Evolutionary conservation across 2,329 filamentous ascomycete genomes (phyloP).

Genomic region (Colletotrichum truncatum): DNA sequence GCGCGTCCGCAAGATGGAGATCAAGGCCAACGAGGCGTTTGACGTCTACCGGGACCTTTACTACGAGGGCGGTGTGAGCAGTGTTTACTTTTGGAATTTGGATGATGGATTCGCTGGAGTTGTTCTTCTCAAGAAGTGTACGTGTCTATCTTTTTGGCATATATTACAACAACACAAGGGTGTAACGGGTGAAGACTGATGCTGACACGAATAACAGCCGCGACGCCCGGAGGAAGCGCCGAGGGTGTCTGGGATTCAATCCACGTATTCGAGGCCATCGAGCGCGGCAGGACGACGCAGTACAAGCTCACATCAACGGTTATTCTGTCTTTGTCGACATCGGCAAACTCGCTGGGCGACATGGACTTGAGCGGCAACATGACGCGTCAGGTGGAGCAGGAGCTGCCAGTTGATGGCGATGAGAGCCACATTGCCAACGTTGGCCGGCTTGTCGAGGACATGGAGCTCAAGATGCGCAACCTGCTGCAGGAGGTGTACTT

Average conservation of each 20-base stretch:
- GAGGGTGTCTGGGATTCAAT: constrained; percentile 97
- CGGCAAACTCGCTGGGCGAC: constrained; percentile 70
- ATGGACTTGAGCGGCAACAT: constrained; percentile 97
- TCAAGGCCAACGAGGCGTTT: constrained; percentile 94
- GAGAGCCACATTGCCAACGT: constrained; percentile 96
- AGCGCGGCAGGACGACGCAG: constrained; percentile 89
- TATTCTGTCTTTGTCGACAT: constrained; percentile 84
- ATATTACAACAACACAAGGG: background rate
- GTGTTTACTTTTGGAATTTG: constrained; percentile 97
- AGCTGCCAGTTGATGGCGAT: constrained; percentile 89
- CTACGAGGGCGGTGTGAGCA: constrained; percentile 95
- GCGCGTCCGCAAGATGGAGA: constrained; percentile 90
- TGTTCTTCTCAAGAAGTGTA: constrained; percentile 93
- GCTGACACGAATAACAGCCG: constrained; percentile 56
- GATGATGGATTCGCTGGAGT: constrained; percentile 98
- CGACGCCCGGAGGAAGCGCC: constrained; percentile 70
- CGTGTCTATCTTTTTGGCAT: constrained; percentile 37
- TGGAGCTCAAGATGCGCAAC: constrained; percentile 99
- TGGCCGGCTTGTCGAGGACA: constrained; percentile 93
- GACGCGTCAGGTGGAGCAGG: constrained; percentile 94
- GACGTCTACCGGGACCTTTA: constrained; percentile 97
- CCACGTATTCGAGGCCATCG: constrained; percentile 96
- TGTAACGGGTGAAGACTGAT: background rate
- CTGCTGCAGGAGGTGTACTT: constrained; percentile 99
- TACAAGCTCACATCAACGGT: constrained; percentile 99